Conservation (phyloP, 2,329 filamentous ascomycete species). For the Lanzia echinophila region DNA sequence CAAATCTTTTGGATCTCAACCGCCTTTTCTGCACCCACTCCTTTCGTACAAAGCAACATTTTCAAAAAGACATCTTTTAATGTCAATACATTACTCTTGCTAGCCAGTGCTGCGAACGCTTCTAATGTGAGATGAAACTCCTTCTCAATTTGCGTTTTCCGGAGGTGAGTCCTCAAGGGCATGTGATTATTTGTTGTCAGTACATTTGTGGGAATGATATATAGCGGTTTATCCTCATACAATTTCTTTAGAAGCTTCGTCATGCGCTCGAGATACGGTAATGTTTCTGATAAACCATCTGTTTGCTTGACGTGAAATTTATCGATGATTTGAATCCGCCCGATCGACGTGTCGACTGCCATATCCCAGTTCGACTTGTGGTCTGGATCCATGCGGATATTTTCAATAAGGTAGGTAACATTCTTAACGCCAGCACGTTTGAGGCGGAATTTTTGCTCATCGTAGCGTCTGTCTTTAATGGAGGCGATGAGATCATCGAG, state of each 20-base stretch:
- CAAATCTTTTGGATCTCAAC: slow-evolving; percentile 74
- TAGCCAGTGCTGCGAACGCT: slow-evolving; percentile 64
- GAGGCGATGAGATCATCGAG: slow-evolving; percentile 73
- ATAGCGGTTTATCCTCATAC: slow-evolving; percentile 53
- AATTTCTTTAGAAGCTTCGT: slow-evolving; percentile 59
- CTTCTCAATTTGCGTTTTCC: neutral
- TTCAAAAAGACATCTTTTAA: slow-evolving; percentile 71
- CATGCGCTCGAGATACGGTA: slow-evolving; percentile 67
- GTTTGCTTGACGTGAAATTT: slow-evolving; percentile 76
- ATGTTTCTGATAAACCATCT: slow-evolving; percentile 68
- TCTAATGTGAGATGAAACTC: slow-evolving; percentile 59
- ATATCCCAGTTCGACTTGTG: slow-evolving; percentile 59
- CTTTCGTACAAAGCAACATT: slow-evolving; percentile 77
- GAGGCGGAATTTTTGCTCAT: slow-evolving; percentile 78
- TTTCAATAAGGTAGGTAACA: slow-evolving; percentile 73
- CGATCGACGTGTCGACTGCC: slow-evolving; percentile 64
- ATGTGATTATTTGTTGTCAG: slow-evolving; percentile 57
- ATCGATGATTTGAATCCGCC: slow-evolving; percentile 70
- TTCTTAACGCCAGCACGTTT: slow-evolving; percentile 66
- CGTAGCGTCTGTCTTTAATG: slow-evolving; percentile 76
- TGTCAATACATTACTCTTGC: slow-evolving; percentile 69
- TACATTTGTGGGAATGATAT: slow-evolving; percentile 59
- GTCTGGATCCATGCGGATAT: slow-evolving; percentile 54
- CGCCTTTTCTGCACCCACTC: slow-evolving; percentile 70
- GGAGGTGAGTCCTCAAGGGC: neutral